Conservation (phyloP, 2,329 filamentous ascomycete genomes). For the Apiospora marii region DNA sequence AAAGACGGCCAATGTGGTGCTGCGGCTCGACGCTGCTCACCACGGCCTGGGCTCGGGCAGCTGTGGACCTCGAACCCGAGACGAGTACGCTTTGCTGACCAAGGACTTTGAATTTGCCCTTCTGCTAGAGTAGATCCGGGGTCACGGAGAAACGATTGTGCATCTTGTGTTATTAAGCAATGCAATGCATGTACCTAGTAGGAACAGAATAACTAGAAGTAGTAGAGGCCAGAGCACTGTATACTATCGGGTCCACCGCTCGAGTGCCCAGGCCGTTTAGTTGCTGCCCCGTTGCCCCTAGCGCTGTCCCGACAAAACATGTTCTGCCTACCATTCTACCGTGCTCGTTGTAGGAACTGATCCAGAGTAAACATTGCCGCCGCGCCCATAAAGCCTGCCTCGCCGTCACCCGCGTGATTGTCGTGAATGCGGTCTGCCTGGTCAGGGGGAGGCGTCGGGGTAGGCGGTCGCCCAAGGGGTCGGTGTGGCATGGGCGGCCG, state of each 20-base stretch:
- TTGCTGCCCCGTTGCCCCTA: too few relatives aligned
- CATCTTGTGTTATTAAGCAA: not conserved
- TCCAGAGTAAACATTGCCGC: constrained; percentile 26
- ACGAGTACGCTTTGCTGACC: constrained; percentile 53
- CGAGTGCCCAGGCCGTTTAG: not conserved
- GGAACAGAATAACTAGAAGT: too few relatives aligned
- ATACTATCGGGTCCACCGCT: too few relatives aligned
- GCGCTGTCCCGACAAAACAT: not conserved
- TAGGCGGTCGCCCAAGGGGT: not conserved
- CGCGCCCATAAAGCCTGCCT: constrained; percentile 25
- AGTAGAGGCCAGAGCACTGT: too few relatives aligned
- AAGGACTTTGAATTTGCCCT: constrained; percentile 52
- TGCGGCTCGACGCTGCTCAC: constrained; percentile 67
- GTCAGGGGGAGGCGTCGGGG: not conserved
- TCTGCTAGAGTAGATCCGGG: constrained; percentile 45
- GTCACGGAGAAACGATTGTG: not conserved
- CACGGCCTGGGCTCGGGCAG: constrained; percentile 70
- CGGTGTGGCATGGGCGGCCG: not conserved
- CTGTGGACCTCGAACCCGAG: constrained; percentile 65
- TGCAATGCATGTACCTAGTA: too few relatives aligned
- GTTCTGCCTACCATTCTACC: not conserved
- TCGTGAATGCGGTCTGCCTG: not conserved
- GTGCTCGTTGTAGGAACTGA: constrained; percentile 23
- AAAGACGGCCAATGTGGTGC: constrained; percentile 61
- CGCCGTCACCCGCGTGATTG: constrained; percentile 1